Base-by-base conservation (phyloP, 176 grass and related monocot genomes). In the Miscanthus lutarioriparius region DNA sequence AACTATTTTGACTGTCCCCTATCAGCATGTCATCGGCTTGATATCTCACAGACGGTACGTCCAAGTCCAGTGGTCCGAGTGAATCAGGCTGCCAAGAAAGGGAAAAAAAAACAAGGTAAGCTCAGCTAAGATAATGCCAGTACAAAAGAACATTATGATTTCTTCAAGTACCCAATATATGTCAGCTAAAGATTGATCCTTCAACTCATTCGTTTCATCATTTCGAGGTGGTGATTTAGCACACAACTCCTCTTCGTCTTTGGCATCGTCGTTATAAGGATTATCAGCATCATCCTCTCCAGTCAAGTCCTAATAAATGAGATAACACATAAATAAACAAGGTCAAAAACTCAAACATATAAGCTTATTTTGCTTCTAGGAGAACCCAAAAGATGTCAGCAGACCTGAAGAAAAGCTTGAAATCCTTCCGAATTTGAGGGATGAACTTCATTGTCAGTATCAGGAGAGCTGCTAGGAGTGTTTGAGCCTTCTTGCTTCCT, bases 41-140 rank as follows among this genome's bases (percentile, higher is more conserved):
- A 74, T 84, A 94, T 89, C 84, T 91, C 72, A 81, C 65, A 14
- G 89, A 30, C 2, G 84, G 81, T 51, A 82, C 78, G 45, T 94
- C 93, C 84, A 99, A 80, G 89, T 99, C 97, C 82, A 99, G 80
- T 81, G 89, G 93, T 79, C 90, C 97, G 49, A 99, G 86, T 75
- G 97, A 99, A 91, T 99, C 97, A 64, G 91, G 84, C 93, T 99
- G 89, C 66, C 74, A 72, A 66, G 39, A 16, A 85, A n/a, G n/a
- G n/a, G n/a, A n/a, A n/a, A 64, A 4, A 8, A 83, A 25, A 61
- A 17, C 33, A 49, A 51, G 17, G 59, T 79, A 82, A 79, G 71
- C 11, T 63, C 64, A 72, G n/a, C 82, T 72, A 47, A 78, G 40
- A 70, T 30, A 38, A 58, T 66, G 12, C 0, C 7, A 49, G 30